Evolutionary conservation across 257 asterid species (phyloP).

Genomic region (Solanum pinnatisectum): DNA sequence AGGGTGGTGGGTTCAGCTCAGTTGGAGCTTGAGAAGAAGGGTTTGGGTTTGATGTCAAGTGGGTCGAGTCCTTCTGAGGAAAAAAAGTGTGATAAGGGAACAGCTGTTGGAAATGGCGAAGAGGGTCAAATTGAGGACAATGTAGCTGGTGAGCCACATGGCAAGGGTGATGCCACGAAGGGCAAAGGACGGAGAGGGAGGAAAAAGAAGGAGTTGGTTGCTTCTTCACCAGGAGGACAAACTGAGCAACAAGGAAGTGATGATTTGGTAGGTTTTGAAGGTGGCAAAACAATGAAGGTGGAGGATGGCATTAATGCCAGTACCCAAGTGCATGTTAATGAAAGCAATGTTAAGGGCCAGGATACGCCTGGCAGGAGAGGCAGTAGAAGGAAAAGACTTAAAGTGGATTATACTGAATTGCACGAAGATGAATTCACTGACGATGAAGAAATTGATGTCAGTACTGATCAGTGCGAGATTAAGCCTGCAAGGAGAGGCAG

Average conservation of each 20-base stretch:
- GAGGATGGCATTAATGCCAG: not conserved
- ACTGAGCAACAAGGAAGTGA: not conserved
- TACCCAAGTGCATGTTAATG: not conserved
- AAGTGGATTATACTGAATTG: not conserved
- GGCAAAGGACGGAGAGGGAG: conserved; percentile 2
- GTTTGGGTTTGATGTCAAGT: not conserved
- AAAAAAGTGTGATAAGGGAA: not conserved
- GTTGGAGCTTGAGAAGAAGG: not conserved
- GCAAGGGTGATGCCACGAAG: not conserved
- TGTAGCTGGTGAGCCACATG: not conserved
- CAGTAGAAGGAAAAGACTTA: conserved; percentile 1
- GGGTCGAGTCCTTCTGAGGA: not conserved
- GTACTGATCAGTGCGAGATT: not conserved
- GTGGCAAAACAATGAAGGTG: not conserved
- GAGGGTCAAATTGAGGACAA: not conserved
- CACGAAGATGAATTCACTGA: not conserved
- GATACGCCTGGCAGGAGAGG: not conserved
- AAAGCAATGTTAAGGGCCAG: not conserved
- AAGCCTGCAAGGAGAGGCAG: not conserved
- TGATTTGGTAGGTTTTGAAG: not conserved
- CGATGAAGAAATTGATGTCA: not conserved
- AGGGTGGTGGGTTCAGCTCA: not conserved
- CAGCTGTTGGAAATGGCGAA: not conserved
- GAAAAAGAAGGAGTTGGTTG: not conserved
- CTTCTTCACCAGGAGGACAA: not conserved